These are phyloP conservation scores for Pseudomassariella vexata DNA, from an alignment of 2,329 filamentous ascomycete species.

Conservation along the genomic window DNA sequence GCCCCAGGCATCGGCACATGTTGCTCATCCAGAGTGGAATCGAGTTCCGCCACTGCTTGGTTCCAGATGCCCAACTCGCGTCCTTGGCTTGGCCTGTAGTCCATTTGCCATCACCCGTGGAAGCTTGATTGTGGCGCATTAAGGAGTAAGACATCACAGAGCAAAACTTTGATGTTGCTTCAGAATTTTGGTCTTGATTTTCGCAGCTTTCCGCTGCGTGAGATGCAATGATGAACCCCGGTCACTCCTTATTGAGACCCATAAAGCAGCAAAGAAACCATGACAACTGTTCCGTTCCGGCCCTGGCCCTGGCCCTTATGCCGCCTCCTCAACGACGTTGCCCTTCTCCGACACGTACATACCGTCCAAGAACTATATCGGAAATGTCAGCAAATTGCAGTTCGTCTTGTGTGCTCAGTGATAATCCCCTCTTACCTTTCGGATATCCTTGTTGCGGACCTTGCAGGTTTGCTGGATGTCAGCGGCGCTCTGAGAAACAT, in stretches of 20 bases:
- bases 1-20: too few species aligned
- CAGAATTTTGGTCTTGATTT: constrained; percentile 25
- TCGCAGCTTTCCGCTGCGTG: constrained; percentile 41
- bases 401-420: too few species aligned
- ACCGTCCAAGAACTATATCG: constrained; percentile 92
- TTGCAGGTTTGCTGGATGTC: constrained; percentile 99
- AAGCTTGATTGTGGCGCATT: too few species aligned
- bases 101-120: too few species aligned
- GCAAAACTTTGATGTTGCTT: too few species aligned
- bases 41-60: too few species aligned
- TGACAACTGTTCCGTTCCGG: constrained; percentile 27
- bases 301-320: constrained; percentile 14
- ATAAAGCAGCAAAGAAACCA: constrained; percentile 53
- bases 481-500: constrained; percentile 94
- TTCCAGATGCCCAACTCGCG: too few species aligned
- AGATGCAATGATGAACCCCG: constrained; percentile 58
- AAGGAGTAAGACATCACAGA: too few species aligned
- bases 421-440: constrained; percentile 71
- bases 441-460: constrained; percentile 99
- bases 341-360: constrained; percentile 99
- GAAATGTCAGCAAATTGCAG: too few species aligned
- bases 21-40: too few species aligned
- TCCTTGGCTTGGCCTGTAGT: too few species aligned
- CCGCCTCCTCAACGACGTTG: constrained; percentile 76
- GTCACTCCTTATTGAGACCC: constrained; percentile 55